Evolutionary conservation across 495 filamentous ascomycete species (phyloP), one percentile per base, ranked within the genome.

Genomic region (Penicillium tannophilum): DNA sequence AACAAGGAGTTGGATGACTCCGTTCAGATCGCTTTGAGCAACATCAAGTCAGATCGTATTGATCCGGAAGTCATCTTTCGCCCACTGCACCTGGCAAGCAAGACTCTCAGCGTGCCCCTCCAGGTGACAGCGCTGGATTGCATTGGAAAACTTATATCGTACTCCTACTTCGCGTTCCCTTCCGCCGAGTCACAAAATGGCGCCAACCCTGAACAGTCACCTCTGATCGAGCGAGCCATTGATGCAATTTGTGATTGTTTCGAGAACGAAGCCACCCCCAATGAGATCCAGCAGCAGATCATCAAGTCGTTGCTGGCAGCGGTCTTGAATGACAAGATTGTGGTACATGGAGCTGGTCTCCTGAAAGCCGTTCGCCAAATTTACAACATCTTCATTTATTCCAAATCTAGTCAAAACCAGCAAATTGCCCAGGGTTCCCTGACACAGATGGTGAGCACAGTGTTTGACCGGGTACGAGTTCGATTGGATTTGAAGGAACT

Each of bases 171-270:
- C 72, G 92, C 93, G 7, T 83, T 90, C 41, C 87, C 91, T 33
- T 74, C 84, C 49, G 73, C 79, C 60, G 73, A 76, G 43, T 70
- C 79, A 49, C 72, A 77, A 57, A 81, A 78, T 33, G 79, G 82
- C 44, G 64, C 80, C 43, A 73, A 78, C 49, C 60, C 72, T 11
- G 70, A 76, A 54, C 73, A 77, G 46, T 71, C 84, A 6, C 88
- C 90, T 3, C 79, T 99, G 68, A 97, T 99, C 69, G 95, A 99
- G 72, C 86, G 92, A 61, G 95, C 95, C 46, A 99, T 99, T 64
- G 95, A 99, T 74, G 96, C 93, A 39, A 98, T 99, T 74, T 98
- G 95, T 80, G 93, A 98, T 67, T 99, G 95, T 70, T 99, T 98
- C 63, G 91, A 97, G 64, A 93, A 94, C 60, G 95, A 99, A 73